Conservation (phyloP, 306 rosid species). For the Potentilla sterilis region DNA sequence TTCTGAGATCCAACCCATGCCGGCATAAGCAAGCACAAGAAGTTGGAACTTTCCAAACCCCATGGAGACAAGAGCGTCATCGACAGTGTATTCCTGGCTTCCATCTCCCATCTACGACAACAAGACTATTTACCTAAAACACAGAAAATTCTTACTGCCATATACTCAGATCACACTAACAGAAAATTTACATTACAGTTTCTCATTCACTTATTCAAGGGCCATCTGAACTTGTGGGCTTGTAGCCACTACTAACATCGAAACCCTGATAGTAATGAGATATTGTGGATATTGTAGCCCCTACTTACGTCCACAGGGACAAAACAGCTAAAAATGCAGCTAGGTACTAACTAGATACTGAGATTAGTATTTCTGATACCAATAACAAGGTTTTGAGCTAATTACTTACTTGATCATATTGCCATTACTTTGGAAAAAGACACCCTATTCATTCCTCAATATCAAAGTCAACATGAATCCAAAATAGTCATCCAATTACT, state of each 20-base stretch:
- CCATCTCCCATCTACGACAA: conserved; percentile 37
- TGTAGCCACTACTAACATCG: not conserved
- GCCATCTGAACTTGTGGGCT: not conserved
- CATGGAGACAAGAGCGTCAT: conserved; percentile 70
- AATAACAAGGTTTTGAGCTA: not conserved
- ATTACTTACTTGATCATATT: not conserved
- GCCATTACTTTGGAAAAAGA: not conserved
- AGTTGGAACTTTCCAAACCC: conserved; percentile 91
- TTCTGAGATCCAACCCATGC: conserved; percentile 93
- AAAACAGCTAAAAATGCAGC: not conserved
- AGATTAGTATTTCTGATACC: not conserved
- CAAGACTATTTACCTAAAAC: conserved; percentile 4
- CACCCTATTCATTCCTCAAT: not conserved
- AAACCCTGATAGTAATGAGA: not conserved
- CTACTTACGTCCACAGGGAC: too few species aligned
- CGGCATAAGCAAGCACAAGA: conserved; percentile 82
- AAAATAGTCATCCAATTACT: not conserved
- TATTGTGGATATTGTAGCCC: not conserved
- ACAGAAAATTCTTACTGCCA: not conserved
- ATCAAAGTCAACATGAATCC: not conserved
- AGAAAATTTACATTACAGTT: not conserved
- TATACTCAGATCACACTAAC: not conserved
- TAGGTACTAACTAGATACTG: not conserved
- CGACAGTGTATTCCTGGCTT: conserved; percentile 54
- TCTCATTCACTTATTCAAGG: not conserved